phyloP scores from a whole-genome alignment of 2,329 filamentous ascomycete genomes.

The Fusarium begoniae region DNA sequence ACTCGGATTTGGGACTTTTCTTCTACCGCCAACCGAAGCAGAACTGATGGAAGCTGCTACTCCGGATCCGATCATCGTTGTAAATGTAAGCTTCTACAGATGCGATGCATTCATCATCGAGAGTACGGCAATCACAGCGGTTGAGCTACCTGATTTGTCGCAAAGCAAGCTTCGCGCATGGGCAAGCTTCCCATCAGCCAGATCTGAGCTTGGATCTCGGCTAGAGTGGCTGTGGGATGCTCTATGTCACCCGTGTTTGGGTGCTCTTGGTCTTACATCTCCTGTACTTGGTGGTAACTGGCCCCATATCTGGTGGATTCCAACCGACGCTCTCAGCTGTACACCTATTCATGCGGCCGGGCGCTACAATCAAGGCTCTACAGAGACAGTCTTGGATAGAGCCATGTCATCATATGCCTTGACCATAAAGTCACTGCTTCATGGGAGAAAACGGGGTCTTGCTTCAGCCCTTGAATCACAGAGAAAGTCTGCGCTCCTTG shows the following conservation, averaged over 20 bases:
- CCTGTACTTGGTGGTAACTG: background rate
- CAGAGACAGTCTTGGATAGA: background rate
- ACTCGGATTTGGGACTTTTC: background rate
- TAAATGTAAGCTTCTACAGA: background rate
- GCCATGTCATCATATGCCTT: background rate
- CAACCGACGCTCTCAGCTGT: background rate
- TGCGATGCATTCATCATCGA: background rate
- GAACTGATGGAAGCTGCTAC: background rate
- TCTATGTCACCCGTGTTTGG: background rate
- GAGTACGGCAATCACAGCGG: background rate
- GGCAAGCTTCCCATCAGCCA: background rate
- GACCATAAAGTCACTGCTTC: background rate
- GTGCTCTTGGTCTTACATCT: background rate
- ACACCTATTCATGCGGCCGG: background rate
- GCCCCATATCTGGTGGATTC: background rate
- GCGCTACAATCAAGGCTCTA: too few relatives aligned
- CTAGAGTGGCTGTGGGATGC: background rate
- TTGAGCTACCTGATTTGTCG: background rate
- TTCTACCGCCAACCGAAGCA: background rate
- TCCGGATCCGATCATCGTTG: background rate
- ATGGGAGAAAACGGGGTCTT: background rate
- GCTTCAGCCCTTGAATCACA: accelerated
- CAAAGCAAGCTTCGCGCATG: background rate
- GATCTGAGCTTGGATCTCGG: background rate
- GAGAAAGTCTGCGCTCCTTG: accelerated